Evolutionary conservation across 2,329 filamentous ascomycete genomes (phyloP).

Genomic region (Nannizziopsis arthrosporioides): DNA sequence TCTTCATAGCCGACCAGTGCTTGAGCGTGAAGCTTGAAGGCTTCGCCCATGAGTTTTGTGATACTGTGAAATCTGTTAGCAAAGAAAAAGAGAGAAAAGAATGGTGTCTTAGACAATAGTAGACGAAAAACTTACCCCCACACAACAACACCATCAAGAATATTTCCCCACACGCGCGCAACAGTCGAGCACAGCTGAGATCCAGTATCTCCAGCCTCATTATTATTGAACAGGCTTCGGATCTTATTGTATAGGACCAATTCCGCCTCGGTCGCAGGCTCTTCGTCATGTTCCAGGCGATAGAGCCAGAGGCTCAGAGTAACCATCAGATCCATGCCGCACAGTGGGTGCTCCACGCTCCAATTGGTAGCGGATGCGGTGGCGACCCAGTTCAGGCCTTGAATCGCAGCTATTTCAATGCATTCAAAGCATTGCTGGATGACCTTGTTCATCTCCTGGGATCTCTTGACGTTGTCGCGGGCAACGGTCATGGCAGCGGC

Average conservation of each 20-base stretch:
- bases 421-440: conserved; percentile 97
- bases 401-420: conserved; percentile 86
- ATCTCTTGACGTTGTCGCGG: conserved; percentile 85
- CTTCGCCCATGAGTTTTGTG: conserved; percentile 85
- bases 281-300: conserved; percentile 97
- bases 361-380: conserved; percentile 95
- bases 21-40: conserved; percentile 92
- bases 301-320: conserved; percentile 97
- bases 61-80: conserved; percentile 40
- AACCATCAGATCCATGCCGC: conserved; percentile 93
- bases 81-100: neutral
- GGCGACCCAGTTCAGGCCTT: conserved; percentile 96
- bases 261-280: conserved; percentile 43
- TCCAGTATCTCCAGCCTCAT: conserved; percentile 69
- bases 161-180: conserved; percentile 88
- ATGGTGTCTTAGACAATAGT: too few relatives aligned
- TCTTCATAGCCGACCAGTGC: conserved; percentile 91
- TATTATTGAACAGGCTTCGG: conserved; percentile 72
- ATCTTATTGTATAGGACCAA: conserved; percentile 52
- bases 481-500: conserved; percentile 93
- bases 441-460: conserved; percentile 95
- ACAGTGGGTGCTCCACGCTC: conserved; percentile 96
- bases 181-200: conserved; percentile 87
- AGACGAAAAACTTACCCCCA: conserved; percentile 73
- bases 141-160: conserved; percentile 96